phyloP scores from a whole-genome alignment of 257 asterid species.

The Plantago ovata region DNA sequence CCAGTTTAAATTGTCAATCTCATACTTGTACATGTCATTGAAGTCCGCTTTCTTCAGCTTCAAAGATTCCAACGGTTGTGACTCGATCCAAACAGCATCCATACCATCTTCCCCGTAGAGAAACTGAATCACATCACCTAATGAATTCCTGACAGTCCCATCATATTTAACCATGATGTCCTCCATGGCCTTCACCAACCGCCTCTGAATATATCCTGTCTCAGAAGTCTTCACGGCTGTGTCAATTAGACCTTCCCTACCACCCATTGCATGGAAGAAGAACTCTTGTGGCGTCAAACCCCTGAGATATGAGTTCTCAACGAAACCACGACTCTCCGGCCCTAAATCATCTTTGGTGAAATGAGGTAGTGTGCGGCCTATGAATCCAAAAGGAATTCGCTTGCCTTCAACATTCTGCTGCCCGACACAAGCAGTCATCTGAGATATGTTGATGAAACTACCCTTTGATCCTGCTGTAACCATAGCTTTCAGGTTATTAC shows the following conservation, averaged over 20 bases:
- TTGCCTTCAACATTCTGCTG: conserved; percentile 99
- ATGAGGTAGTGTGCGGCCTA: conserved; percentile 88
- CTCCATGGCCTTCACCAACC: conserved; percentile 99
- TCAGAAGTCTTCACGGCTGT: conserved; percentile 99
- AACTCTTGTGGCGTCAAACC: conserved; percentile 98
- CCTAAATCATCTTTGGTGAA: conserved; percentile 91
- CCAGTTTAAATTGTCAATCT: conserved; percentile 82
- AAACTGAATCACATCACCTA: conserved; percentile 98
- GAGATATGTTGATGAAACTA: conserved; percentile 96
- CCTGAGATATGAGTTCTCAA: conserved; percentile 93
- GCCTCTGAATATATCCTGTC: conserved; percentile 97
- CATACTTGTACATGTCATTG: conserved; percentile 65
- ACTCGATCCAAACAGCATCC: conserved; percentile 99
- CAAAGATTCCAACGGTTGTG: conserved; percentile 87
- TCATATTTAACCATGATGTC: conserved; percentile 99
- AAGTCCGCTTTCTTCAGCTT: conserved; percentile 75
- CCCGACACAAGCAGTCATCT: conserved; percentile 99
- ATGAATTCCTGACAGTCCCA: conserved; percentile 95
- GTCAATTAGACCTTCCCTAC: conserved; percentile 99
- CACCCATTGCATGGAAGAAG: conserved; percentile 99
- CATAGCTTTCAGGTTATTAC: conserved; percentile 98
- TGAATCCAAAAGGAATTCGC: conserved; percentile 96
- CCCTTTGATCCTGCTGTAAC: conserved; percentile 99
- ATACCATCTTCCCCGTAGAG: conserved; percentile 99
- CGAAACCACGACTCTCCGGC: conserved; percentile 99